Evolutionary conservation across 441 rosid genomes (phyloP).

Genomic region (Erodium trifolium): DNA sequence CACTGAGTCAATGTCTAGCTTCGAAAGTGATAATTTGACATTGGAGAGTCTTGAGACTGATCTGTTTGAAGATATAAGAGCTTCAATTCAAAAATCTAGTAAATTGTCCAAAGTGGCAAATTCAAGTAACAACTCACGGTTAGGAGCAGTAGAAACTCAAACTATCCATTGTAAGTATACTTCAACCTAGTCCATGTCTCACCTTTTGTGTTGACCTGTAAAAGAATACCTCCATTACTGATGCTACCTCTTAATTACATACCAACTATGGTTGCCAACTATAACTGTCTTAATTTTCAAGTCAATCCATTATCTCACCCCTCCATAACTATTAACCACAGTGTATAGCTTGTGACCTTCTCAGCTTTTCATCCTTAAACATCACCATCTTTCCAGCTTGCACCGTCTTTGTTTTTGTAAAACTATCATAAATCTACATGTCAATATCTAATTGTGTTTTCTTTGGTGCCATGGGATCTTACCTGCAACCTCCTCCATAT

Average conservation of each 20-base stretch:
- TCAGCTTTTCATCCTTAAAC: neutral
- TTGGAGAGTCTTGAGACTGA: conserved; percentile 42
- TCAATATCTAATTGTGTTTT: too few relatives aligned
- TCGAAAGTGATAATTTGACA: conserved; percentile 55
- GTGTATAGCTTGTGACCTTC: neutral
- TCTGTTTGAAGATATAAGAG: conserved; percentile 67
- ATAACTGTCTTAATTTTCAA: neutral
- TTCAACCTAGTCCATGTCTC: conserved; percentile 11
- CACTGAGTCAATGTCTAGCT: conserved; percentile 63
- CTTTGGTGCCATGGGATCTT: neutral
- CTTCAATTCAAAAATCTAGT: conserved; percentile 60
- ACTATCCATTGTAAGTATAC: conserved; percentile 41
- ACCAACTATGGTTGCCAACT: neutral
- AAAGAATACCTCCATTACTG: conserved; percentile 1
- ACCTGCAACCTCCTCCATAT: neutral
- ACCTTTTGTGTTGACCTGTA: neutral
- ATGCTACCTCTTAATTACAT: neutral
- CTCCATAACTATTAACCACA: neutral
- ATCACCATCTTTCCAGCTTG: neutral
- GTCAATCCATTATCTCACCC: neutral
- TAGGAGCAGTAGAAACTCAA: conserved; percentile 22
- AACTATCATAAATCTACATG: too few relatives aligned
- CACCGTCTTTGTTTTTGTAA: too few relatives aligned
- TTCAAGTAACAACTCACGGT: conserved; percentile 28
- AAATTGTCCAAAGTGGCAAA: conserved; percentile 25